phyloP scores from a whole-genome alignment of 2,329 filamentous ascomycete genomes.

The Stromatinia cepivora region DNA sequence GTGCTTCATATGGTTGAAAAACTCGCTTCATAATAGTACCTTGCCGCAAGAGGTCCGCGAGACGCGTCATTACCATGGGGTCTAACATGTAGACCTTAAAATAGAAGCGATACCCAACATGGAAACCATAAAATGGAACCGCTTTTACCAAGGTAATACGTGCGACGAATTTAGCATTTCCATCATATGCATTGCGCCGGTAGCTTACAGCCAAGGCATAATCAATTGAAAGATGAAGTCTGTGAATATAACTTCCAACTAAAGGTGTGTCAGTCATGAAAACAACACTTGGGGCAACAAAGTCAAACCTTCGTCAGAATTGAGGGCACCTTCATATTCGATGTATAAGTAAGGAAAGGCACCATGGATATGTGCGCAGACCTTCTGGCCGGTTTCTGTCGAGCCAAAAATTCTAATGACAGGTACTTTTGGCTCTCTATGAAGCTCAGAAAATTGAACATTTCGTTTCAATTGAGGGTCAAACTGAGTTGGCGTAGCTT shows the following conservation, averaged over 20 bases:
- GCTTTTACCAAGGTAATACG: constrained; percentile 92
- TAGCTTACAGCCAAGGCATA: constrained; percentile 86
- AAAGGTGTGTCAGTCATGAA: constrained; percentile 28
- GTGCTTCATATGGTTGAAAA: constrained; percentile 92
- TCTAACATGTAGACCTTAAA: constrained; percentile 95
- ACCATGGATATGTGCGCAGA: constrained; percentile 93
- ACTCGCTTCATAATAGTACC: constrained; percentile 80
- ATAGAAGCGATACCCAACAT: constrained; percentile 88
- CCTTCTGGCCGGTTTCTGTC: constrained; percentile 92
- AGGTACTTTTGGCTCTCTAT: constrained; percentile 72
- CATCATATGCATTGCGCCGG: constrained; percentile 70
- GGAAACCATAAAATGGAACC: constrained; percentile 91
- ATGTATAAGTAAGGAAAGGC: constrained; percentile 96
- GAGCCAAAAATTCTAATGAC: constrained; percentile 89
- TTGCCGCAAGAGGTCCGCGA: constrained; percentile 84
- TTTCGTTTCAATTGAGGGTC: constrained; percentile 76
- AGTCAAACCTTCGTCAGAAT: constrained; percentile 63
- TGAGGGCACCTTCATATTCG: constrained; percentile 73
- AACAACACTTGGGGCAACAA: background rate
- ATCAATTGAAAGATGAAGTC: constrained; percentile 83
- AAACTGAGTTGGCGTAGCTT: constrained; percentile 73
- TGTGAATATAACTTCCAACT: constrained; percentile 76
- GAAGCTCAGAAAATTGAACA: constrained; percentile 57
- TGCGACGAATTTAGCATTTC: constrained; percentile 74
- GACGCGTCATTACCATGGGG: constrained; percentile 79